Conservation (phyloP, 2,329 filamentous ascomycete species). For the Myriosclerotinia duriaeana region DNA sequence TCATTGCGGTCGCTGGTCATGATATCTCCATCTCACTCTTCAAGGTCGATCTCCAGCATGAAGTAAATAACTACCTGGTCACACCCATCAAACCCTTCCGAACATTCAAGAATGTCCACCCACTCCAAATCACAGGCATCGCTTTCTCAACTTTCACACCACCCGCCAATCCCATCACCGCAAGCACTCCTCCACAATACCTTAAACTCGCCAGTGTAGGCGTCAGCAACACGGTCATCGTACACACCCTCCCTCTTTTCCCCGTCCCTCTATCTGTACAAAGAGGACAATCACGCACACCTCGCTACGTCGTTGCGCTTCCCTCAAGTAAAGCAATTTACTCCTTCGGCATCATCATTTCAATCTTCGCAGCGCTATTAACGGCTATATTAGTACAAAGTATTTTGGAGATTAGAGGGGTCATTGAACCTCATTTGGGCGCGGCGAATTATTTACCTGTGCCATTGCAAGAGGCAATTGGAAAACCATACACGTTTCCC, state of each 20-base stretch:
- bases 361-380: constrained; percentile 33
- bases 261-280: constrained; percentile 38
- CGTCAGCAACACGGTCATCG: constrained; percentile 41
- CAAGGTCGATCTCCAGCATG: constrained; percentile 67
- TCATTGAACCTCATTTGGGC: constrained; percentile 32
- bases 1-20: constrained; percentile 76
- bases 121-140: constrained; percentile 58
- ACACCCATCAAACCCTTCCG: constrained; percentile 53
- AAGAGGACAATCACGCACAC: constrained; percentile 36
- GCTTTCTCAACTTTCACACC: constrained; percentile 51
- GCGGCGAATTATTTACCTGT: constrained; percentile 34
- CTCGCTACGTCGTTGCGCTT: constrained; percentile 39
- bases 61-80: constrained; percentile 50
- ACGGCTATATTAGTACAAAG: constrained; percentile 37
- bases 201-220: constrained; percentile 41
- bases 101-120: constrained; percentile 56
- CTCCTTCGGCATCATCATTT: constrained; percentile 30
- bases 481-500: constrained; percentile 33
- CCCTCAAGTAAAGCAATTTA: constrained; percentile 35
- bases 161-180: constrained; percentile 35
- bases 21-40: constrained; percentile 77
- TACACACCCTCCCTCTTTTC: constrained; percentile 41
- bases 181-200: constrained; percentile 36
- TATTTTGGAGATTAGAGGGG: constrained; percentile 38
- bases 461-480: constrained; percentile 34